Evolutionary conservation across 352 stramenopile genomes (phyloP), one percentile per base, ranked within the genome.

Genomic region (Blastocystis sp.): DNA sequence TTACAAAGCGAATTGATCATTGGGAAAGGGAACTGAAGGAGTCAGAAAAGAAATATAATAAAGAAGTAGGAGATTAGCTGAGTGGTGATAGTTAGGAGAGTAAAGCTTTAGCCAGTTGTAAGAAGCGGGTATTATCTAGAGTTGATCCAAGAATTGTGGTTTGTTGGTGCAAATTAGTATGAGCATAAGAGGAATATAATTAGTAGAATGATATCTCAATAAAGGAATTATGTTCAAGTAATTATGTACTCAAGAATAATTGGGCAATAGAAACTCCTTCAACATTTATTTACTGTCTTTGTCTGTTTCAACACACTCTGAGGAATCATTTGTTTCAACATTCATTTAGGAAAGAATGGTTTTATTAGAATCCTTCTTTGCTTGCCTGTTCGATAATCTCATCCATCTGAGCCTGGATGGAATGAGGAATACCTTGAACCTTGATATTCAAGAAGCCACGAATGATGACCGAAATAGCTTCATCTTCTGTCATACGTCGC

Each of bases 371-470:
- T 6, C 78, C 78, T 53, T 89, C 78, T 19, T 89, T 79, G 44
- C 60, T 79, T 5, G 78, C 78, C 27, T 89, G 60, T 19, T 89
- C 78, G 30, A 89, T 89, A 17, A 89, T 48, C 19, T 53, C 78
- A 48, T 89, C 78, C 78, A 89, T 89, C 66, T 89, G 78, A 33
- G 60, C 15, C 24, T 89, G 78, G 24, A 89, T 76, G 1, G 60
- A 57, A 40, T 24, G 56, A 15, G 78, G 78, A 78, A 89, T 89
- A n/a, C 78, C 78, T 56, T 89, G 33, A 27, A 89, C 51, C 33
- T 89, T 89, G 40, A 89, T 27, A 64, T 76, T 89, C 78, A 89
- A 40, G 57, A 89, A 89, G 0, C 78, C 78, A 37, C 78, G 78
- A 30, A 89, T 89, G 51, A 89, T 76, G 13, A 89, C 48, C 17